Conservation (phyloP, 306 rosid genomes). For the Prunus padus region DNA sequence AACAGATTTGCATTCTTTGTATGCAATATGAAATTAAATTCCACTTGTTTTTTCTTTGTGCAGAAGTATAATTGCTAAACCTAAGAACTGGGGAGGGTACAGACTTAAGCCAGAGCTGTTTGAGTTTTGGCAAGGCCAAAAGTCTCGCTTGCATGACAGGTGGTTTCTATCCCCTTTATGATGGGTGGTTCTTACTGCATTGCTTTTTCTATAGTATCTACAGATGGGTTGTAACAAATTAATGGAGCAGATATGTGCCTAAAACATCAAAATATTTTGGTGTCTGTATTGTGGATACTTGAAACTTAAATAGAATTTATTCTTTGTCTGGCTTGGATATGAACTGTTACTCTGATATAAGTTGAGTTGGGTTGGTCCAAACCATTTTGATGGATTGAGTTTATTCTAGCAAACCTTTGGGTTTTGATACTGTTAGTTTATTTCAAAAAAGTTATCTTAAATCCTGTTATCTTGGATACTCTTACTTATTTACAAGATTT, state of each 20-base stretch:
- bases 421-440: not conserved
- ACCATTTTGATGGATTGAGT: not conserved
- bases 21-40: slow-evolving; percentile 22
- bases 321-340: not conserved
- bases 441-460: not conserved
- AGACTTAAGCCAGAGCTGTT: slow-evolving; percentile 74
- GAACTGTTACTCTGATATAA: slow-evolving; percentile 5
- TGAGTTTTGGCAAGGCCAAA: slow-evolving; percentile 98
- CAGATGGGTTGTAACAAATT: not conserved
- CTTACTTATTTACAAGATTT: no score
- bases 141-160: slow-evolving; percentile 99
- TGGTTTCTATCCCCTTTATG: slow-evolving; percentile 64
- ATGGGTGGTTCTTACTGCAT: slow-evolving; percentile 38
- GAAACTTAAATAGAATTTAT: not conserved
- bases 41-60: slow-evolving; percentile 27
- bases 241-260: not conserved
- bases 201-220: slow-evolving; percentile 19
- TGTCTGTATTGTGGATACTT: not conserved
- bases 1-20: not conserved
- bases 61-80: slow-evolving; percentile 88
- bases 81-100: slow-evolving; percentile 96
- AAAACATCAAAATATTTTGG: not conserved
- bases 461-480: not conserved
- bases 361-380: not conserved
- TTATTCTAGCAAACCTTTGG: not conserved